Evolutionary conservation across 2,329 filamentous ascomycete species (phyloP), one percentile per base, ranked within the genome.

Genomic region (Trichophyton equinum): DNA sequence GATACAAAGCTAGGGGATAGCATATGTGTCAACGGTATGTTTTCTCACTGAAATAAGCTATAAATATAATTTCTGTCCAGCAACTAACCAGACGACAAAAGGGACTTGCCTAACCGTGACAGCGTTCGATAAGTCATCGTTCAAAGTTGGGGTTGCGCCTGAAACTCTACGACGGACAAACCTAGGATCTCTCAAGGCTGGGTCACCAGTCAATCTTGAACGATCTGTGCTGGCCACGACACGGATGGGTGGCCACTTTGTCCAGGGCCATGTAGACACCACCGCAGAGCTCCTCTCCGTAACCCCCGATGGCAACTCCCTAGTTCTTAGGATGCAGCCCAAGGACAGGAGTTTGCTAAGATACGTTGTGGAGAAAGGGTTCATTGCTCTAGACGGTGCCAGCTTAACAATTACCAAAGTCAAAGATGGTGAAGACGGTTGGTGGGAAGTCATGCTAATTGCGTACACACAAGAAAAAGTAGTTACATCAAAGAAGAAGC

Each of bases 211-310:
- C 66, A 99, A 99, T 74, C 86, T 99, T 59, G 94, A 99, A 79
- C 86, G 94, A 15, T 92, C 94, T 2, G 91, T 99, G 60, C 87
- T 88, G 18, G 90, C 91, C 3, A 84, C 88, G 68, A 96, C 92
- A 53, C 89, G 94, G 60, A 97, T 99, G 90, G 94, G 95, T 55
- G 94, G 94, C 0, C 94, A 99, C 77, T 96, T 97, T 69, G 92
- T 97, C 36, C 95, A 99, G 76, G 94, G 94, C 46, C 94, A 99
- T 74, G 92, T 99, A 63, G 95, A 99, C 75, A 92, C 90, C 9
- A 85, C 87, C 44, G 94, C 92, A 0, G 82, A 81, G 49, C 88
- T 99, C 63, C 71, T 86, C 44, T 82, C 82, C 49, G 82, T 88
- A 40, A 85, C 82, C 18, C 85, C 86, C 2, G 94, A 99, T 74